Base-by-base conservation (phyloP, 23 red algal species). In the Cyanidioschyzon merolae region DNA sequence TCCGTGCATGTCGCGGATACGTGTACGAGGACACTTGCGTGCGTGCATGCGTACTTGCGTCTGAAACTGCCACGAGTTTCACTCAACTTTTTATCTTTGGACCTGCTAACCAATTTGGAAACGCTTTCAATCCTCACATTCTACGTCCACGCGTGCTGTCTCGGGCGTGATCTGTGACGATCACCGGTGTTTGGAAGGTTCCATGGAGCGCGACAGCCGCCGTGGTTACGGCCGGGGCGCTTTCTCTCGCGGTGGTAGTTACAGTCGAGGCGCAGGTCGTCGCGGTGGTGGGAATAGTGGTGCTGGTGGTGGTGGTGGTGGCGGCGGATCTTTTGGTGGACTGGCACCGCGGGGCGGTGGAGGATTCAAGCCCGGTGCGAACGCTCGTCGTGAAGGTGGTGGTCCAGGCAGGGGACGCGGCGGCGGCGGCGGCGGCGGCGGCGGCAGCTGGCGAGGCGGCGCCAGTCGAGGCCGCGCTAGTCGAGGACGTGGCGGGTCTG, bases 171-270 rank as follows among this genome's bases (percentile, higher is more conserved):
- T n/a, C n/a, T n/a, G n/a, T n/a, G n/a, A n/a, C n/a, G n/a, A n/a
- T n/a, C n/a, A n/a, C n/a, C n/a, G n/a, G n/a, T n/a, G n/a, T n/a
- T n/a, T n/a, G n/a, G n/a, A n/a, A n/a, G n/a, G n/a, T n/a, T n/a
- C 45, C 12, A 54, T 54, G 45, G 83, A 37, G 79, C 58, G 83
- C 59, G 83, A 75, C 79, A 39, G 74, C 24, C 34, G 74, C 41
- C 38, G 83, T 37, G 83, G 83, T 71, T 71, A 37, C 40, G 54
- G 78, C 16, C 38, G 78, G 34, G 78, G 78, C 17, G 68, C 27
- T 25, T 40, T 2, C 18, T 29, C 3, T 71, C 58, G 54, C 37
- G 75, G 57, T 58, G 41, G 74, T 18, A 67, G 83, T 79, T 58
- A 35, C 0, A 37, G 74, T 15, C 58, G 83, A 34, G 29, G 37